phyloP scores from a whole-genome alignment of 2,329 filamentous ascomycete species.

The Aspergillus alliaceus region DNA sequence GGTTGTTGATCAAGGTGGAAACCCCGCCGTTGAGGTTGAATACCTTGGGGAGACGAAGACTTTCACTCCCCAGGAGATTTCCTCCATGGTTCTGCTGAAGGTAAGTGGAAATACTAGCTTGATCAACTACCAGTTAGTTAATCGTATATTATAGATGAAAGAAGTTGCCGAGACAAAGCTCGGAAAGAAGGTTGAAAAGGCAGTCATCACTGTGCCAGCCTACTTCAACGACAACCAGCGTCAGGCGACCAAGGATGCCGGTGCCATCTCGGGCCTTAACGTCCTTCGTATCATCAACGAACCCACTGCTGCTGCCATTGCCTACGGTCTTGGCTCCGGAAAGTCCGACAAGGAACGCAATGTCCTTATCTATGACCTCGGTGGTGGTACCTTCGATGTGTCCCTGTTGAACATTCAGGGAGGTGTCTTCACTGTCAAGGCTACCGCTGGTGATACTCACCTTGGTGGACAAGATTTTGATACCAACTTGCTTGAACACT shows the following conservation, averaged over 20 bases:
- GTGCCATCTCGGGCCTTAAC: constrained; percentile 95
- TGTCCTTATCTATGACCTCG: constrained; percentile 99
- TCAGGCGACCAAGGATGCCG: constrained; percentile 98
- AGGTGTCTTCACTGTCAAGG: constrained; percentile 99
- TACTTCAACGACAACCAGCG: constrained; percentile 99
- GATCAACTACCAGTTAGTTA: constrained; percentile 19
- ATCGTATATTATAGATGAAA: constrained; percentile 73
- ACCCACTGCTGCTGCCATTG: constrained; percentile 95
- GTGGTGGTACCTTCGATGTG: constrained; percentile 99
- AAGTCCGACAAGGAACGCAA: constrained; percentile 98
- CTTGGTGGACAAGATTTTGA: constrained; percentile 96
- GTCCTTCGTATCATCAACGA: constrained; percentile 99
- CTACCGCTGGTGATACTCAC: constrained; percentile 95
- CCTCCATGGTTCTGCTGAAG: constrained; percentile 97
- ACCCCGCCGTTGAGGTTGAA: constrained; percentile 90
- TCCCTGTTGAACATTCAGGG: constrained; percentile 98
- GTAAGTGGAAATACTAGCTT: constrained; percentile 51
- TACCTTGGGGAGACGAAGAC: constrained; percentile 93
- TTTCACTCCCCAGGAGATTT: constrained; percentile 98
- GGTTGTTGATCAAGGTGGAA: constrained; percentile 84
- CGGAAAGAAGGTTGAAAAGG: constrained; percentile 98
- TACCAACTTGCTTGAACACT: constrained; percentile 91
- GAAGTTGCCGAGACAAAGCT: constrained; percentile 98
- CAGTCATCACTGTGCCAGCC: constrained; percentile 96
- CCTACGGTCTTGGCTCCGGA: constrained; percentile 93